Conservation (phyloP, 2,329 filamentous ascomycete genomes). For the Didymosphaeria variabile region DNA sequence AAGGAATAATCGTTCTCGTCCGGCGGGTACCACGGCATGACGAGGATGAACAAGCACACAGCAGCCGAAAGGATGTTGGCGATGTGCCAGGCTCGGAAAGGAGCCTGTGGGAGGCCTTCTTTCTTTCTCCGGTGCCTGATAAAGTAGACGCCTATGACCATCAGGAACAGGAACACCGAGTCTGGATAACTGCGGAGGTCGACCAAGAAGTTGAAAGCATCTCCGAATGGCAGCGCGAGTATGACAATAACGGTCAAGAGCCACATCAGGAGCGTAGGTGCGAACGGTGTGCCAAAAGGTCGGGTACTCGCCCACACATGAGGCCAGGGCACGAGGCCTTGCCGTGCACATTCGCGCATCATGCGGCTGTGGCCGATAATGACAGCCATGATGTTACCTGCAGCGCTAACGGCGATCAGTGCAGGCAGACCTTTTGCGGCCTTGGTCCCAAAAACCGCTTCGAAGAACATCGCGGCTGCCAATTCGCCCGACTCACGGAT, state of each 20-base stretch:
- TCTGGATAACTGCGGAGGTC: slow-evolving; percentile 40
- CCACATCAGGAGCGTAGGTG: slow-evolving; percentile 60
- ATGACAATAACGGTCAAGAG: slow-evolving; percentile 39
- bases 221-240: slow-evolving; percentile 63
- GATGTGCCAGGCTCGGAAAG: slow-evolving; percentile 35
- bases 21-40: slow-evolving; percentile 78
- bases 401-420: slow-evolving; percentile 36
- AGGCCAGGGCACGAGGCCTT: slow-evolving; percentile 40
- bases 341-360: slow-evolving; percentile 40
- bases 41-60: slow-evolving; percentile 57
- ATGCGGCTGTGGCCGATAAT: slow-evolving; percentile 41
- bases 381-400: slow-evolving; percentile 41
- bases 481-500: slow-evolving; percentile 63
- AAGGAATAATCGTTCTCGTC: slow-evolving; percentile 71
- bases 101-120: slow-evolving; percentile 32
- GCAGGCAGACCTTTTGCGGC: slow-evolving; percentile 64
- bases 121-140: slow-evolving; percentile 37
- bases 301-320: slow-evolving; percentile 69
- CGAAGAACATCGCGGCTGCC: slow-evolving; percentile 68
- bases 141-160: slow-evolving; percentile 37
- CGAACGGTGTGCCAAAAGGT: slow-evolving; percentile 70
- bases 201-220: slow-evolving; percentile 72
- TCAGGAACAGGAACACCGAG: slow-evolving; percentile 35
- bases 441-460: slow-evolving; percentile 65
- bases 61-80: slow-evolving; percentile 36